Conservation (phyloP, 441 rosid species). For the Manihot esculenta region DNA sequence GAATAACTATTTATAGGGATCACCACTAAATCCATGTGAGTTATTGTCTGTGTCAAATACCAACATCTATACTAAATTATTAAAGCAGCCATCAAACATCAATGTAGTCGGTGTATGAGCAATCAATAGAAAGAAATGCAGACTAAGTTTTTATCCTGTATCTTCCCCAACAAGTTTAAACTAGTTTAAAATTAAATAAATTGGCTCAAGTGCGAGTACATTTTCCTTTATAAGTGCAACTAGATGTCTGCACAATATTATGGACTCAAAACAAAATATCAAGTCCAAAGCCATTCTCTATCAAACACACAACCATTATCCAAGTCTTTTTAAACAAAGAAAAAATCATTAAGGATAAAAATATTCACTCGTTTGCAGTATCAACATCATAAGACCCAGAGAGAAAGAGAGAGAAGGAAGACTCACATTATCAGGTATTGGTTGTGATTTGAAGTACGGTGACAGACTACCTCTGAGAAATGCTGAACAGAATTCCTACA, state of each 20-base stretch:
- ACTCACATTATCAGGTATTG: conserved; percentile 78
- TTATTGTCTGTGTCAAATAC: not conserved
- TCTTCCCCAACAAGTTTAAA: not conserved
- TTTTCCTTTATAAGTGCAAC: not conserved
- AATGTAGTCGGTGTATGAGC: not conserved
- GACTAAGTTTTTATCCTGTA: not conserved
- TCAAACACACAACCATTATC: not conserved
- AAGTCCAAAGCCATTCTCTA: not conserved
- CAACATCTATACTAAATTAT: not conserved
- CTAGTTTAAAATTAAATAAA: not conserved
- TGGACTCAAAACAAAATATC: not conserved
- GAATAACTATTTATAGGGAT: not conserved
- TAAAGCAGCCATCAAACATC: not conserved
- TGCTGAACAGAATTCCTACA: conserved; percentile 67
- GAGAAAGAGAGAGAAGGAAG: not conserved
- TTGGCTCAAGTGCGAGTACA: not conserved
- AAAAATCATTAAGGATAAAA: not conserved
- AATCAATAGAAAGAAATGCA: not conserved
- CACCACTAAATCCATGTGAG: not conserved
- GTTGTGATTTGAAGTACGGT: conserved; percentile 77
- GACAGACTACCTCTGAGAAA: conserved; percentile 53
- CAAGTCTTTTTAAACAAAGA: not conserved
- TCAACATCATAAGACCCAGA: not conserved
- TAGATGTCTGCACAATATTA: not conserved
- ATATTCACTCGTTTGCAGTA: not conserved